Percentiles rank a stretch among this genome's conserved stretches.
Conservation (phyloP, 1,139 yeast genomes). For the Yamadazyma epiphylla region DNA sequence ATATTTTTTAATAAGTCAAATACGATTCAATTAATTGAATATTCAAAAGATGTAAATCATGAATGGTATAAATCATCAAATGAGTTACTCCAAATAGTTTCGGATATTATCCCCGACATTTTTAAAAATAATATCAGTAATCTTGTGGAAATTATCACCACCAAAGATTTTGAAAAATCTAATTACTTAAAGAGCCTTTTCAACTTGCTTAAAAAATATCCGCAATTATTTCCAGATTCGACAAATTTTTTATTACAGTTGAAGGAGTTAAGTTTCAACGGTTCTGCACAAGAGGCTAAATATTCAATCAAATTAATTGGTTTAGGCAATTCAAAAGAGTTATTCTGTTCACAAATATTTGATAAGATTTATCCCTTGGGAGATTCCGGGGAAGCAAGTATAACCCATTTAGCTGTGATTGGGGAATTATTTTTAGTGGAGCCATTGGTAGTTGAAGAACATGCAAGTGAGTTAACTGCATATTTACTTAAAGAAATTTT, state of each 20-base stretch:
- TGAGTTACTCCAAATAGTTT: slow-evolving; percentile 55
- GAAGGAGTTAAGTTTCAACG: slow-evolving; percentile 43
- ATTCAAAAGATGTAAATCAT: slow-evolving; percentile 34
- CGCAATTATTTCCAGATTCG: slow-evolving; percentile 36
- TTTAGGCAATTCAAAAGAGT: slow-evolving; percentile 36
- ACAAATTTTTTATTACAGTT: slow-evolving; percentile 37
- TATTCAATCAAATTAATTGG: slow-evolving; percentile 62
- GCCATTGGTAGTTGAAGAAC: slow-evolving; percentile 49
- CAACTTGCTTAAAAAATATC: slow-evolving; percentile 51
- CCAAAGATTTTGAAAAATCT: slow-evolving; percentile 10
- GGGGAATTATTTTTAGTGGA: slow-evolving; percentile 58
- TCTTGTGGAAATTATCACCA: slow-evolving; percentile 39
- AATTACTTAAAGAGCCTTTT: slow-evolving; percentile 52
- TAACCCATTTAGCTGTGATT: slow-evolving; percentile 59
- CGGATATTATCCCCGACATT: slow-evolving; percentile 60
- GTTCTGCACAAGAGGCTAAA: slow-evolving; percentile 61
- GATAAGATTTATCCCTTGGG: slow-evolving; percentile 51
- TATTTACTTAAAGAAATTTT: slow-evolving; percentile 60
- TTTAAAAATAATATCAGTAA: slow-evolving; percentile 57
- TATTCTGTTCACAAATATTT: slow-evolving; percentile 34
- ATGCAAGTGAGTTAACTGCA: slow-evolving; percentile 56
- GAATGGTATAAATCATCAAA: slow-evolving; percentile 39
- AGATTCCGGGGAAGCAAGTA: slow-evolving; percentile 20
- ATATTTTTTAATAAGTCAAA: slow-evolving; percentile 65
- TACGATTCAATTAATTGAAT: slow-evolving; percentile 49